Conservation (phyloP, 805 yeast species). For the Nakazawaea siamensis region DNA sequence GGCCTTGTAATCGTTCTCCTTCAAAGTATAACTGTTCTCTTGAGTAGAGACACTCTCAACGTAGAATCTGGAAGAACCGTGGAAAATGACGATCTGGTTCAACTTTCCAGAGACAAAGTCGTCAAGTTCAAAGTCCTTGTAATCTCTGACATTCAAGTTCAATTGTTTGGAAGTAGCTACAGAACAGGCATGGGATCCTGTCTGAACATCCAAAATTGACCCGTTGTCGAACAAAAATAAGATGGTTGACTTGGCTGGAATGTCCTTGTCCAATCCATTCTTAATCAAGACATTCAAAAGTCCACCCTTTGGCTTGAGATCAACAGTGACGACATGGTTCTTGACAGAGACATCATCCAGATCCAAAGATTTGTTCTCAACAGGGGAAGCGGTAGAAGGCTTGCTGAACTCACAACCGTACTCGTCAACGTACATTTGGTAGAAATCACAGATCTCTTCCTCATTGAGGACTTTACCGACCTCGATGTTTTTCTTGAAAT, state of each 20-base stretch:
- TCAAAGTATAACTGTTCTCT: slow-evolving; percentile 1
- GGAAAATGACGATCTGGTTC: slow-evolving; percentile 2
- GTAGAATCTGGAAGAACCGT: slow-evolving; percentile 1
- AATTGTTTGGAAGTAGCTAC: background rate
- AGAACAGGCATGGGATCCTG: slow-evolving; percentile 7
- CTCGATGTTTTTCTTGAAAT: slow-evolving; percentile 3
- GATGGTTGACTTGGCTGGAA: slow-evolving; percentile 4
- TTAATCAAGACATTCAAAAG: background rate
- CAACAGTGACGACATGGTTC: background rate
- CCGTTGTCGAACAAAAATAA: slow-evolving; percentile 1
- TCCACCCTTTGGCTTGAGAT: background rate
- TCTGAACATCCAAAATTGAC: background rate
- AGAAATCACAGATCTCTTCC: slow-evolving; percentile 4
- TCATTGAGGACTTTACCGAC: background rate
- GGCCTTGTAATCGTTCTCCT: slow-evolving; percentile 4
- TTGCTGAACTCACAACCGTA: slow-evolving; percentile 5
- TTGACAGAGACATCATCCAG: too few relatives aligned
- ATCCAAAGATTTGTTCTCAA: background rate
- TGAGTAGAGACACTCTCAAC: background rate
- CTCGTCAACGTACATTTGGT: slow-evolving; percentile 5
- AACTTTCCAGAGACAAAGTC: slow-evolving; percentile 3
- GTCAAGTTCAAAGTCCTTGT: background rate
- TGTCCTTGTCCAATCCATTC: slow-evolving; percentile 2
- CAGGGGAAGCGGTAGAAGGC: background rate
- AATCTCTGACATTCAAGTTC: slow-evolving; percentile 1